phyloP scores from a whole-genome alignment of 2,329 filamentous ascomycete species.

The Hypoxylon sp. region DNA sequence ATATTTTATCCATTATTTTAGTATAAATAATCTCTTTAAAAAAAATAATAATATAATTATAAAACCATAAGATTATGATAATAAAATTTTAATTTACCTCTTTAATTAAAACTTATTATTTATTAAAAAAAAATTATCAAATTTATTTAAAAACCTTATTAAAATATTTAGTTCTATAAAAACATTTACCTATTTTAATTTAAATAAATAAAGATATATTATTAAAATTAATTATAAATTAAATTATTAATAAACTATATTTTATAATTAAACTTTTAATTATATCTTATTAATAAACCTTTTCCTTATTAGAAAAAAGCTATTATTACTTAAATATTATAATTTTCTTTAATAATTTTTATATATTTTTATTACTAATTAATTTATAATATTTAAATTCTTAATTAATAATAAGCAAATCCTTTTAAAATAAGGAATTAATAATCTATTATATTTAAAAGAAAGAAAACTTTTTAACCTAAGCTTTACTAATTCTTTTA shows the following conservation, averaged over 20 bases:
- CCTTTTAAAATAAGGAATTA: background rate
- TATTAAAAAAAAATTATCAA: background rate
- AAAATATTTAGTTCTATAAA: background rate
- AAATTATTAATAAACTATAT: too few relatives aligned
- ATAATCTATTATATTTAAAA: background rate
- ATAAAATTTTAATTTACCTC: slow-evolving; percentile 19
- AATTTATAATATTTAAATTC: background rate
- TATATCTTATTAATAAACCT: too few relatives aligned
- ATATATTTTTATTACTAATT: too few relatives aligned
- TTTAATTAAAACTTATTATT: background rate
- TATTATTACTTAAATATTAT: too few relatives aligned
- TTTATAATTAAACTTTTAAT: too few relatives aligned
- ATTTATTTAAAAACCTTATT: slow-evolving; percentile 9
- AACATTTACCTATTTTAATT: too few relatives aligned
- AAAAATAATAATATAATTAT: slow-evolving; percentile 24
- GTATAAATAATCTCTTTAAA: slow-evolving; percentile 4
- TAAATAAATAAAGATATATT: too few relatives aligned
- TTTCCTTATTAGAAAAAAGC: too few relatives aligned
- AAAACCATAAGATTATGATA: slow-evolving; percentile 5
- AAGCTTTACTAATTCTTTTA: too few relatives aligned
- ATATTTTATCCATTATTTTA: background rate
- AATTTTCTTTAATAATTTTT: too few relatives aligned
- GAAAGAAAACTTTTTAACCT: background rate
- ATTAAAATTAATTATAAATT: too few relatives aligned
- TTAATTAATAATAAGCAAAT: background rate